These are phyloP conservation scores for Neurospora africana DNA, from an alignment of 495 filamentous ascomycete species.

Conservation along the genomic window DNA sequence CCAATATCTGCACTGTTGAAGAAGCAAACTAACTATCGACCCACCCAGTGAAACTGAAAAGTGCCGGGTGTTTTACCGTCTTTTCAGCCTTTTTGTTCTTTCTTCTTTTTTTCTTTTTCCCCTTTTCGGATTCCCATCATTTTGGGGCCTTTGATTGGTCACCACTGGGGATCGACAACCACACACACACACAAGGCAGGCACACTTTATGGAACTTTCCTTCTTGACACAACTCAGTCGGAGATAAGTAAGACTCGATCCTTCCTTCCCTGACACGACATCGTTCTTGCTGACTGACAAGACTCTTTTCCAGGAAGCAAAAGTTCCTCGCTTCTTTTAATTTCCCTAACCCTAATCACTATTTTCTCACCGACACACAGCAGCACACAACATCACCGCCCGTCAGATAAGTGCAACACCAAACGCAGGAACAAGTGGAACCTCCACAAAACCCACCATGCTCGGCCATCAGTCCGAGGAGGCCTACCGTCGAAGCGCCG, in stretches of 20 bases:
- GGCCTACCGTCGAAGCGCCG: slow-evolving; percentile 12
- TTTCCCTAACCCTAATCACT: neutral
- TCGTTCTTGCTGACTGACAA: neutral
- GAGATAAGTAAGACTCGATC: neutral
- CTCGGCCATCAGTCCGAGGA: slow-evolving; percentile 10
- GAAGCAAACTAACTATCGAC: neutral
- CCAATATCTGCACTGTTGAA: neutral
- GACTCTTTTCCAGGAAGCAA: neutral
- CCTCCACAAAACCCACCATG: slow-evolving; percentile 1
- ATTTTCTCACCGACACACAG: neutral
- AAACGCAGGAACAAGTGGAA: slow-evolving; percentile 8
- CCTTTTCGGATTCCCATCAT: neutral
- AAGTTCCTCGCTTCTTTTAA: neutral
- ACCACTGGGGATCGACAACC: neutral
- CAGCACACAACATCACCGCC: neutral
- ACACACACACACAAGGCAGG: neutral
- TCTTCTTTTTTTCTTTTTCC: neutral
- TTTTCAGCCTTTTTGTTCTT: neutral
- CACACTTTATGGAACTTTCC: neutral
- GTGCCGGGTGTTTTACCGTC: neutral
- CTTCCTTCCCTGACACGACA: neutral
- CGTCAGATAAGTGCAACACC: neutral
- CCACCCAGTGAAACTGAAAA: neutral
- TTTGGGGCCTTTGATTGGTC: neutral
- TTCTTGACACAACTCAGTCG: neutral